Percentiles rank a stretch among this genome's conserved stretches.
Conservation (phyloP, 352 stramenopile species). For the Thalassiosira ordinaria region DNA sequence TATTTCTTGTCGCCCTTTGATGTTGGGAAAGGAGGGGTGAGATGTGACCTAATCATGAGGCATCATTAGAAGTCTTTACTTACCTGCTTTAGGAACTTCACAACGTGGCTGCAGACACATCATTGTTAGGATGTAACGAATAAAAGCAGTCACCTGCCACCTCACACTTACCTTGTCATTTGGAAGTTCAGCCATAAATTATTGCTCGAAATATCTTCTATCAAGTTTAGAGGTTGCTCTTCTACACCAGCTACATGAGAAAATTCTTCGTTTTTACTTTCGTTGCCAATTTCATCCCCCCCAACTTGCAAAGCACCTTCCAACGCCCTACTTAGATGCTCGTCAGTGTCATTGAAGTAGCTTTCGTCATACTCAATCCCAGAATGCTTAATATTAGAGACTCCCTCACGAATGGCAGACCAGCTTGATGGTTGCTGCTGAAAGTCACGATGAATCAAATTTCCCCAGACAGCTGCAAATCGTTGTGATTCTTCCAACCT, state of each 20-base stretch:
- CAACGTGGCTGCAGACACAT: no score
- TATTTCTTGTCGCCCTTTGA: slow-evolving; percentile 11
- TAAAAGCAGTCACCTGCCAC: neutral
- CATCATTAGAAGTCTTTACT: no score
- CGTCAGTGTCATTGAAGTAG: neutral
- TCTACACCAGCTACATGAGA: neutral
- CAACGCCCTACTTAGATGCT: neutral
- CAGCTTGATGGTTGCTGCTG: neutral
- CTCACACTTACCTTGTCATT: neutral
- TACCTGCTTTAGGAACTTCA: no score
- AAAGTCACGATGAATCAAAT: neutral
- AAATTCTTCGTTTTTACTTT: neutral
- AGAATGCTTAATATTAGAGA: neutral
- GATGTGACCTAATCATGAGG: no score
- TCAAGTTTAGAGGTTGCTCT: neutral
- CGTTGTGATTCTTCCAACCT: slow-evolving; percentile 37
- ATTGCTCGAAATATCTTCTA: neutral
- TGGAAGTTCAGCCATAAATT: neutral
- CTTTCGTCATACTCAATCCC: neutral
- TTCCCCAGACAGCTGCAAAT: slow-evolving; percentile 30
- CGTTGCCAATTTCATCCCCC: neutral
- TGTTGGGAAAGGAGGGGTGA: no score
- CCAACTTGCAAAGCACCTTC: neutral
- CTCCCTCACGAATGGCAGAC: neutral
- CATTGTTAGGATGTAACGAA: no score